phyloP scores from a whole-genome alignment of 139 green algal species.

The Picochlorum costavermella region DNA sequence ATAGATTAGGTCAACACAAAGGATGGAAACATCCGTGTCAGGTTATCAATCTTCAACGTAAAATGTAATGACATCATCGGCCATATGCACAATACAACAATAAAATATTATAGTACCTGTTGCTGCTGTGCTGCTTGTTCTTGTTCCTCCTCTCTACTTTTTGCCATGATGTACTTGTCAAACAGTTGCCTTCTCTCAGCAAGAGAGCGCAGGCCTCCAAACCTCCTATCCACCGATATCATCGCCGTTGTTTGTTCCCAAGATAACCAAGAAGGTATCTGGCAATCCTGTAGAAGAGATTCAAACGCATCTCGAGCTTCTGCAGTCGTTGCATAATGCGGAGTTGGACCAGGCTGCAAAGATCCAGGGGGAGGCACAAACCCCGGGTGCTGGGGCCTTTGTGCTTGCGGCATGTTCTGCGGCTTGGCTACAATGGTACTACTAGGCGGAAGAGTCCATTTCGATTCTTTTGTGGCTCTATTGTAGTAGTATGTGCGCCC shows the following conservation, averaged over 20 bases:
- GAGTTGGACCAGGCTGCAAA: conserved; percentile 22
- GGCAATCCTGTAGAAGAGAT: conserved; percentile 66
- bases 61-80: neutral
- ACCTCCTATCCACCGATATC: conserved; percentile 63
- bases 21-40: neutral
- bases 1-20: neutral
- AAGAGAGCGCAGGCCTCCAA: conserved; percentile 76
- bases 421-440: neutral
- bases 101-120: conserved; percentile 8
- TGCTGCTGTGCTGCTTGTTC: conserved; percentile 41
- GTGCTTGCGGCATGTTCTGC: neutral
- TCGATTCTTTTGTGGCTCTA: conserved; percentile 58
- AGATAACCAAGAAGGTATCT: conserved; percentile 42
- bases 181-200: conserved; percentile 85
- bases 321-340: conserved; percentile 15
- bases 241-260: conserved; percentile 76
- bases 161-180: conserved; percentile 76
- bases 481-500: conserved; percentile 91
- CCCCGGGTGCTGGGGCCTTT: neutral
- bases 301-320: conserved; percentile 89
- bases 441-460: conserved; percentile 74
- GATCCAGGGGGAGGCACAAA: neutral
- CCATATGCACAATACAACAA: neutral
- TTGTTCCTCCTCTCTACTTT: conserved; percentile 68
- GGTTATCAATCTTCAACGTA: conserved; percentile 7